Base-by-base conservation (phyloP, 768 basidiomycete species). In the Kwoniella sp. region DNA sequence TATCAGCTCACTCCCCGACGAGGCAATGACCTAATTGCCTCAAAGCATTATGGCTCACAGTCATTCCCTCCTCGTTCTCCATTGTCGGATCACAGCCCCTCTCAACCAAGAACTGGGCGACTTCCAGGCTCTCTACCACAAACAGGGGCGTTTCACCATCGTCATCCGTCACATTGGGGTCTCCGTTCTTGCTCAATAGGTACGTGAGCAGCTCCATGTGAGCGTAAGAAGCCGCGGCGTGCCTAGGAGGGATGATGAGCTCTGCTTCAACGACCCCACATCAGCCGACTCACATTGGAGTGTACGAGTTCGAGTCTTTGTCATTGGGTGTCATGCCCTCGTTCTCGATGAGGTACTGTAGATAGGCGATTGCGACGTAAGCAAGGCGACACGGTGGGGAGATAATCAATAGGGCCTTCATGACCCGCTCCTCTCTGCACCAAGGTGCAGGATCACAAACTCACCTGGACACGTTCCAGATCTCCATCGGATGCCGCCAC, bases 71-170 rank as follows among this genome's bases (percentile, higher is more conserved):
- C 45, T 74, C 69, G 71, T 95, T 93, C 56, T 76, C 78, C 59
- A 78, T 75, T 65, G 81, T 77, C 23, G 84, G 71, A 42, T 76
- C 70, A 5, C 90, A 89, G 15, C 90, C 90, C 56, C 85, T 82
- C 49, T 86, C 79, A 61, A 93, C 77, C 56, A 95, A 82, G 74
- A 79, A 89, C 12, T 78, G 79, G 2, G 91, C 90, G 0, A 86
- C 86, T 53, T 84, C 81, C 34, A 87, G 65, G 69, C 82, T 81
- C 75, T 95, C 91, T 39, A 89, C 89, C 22, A 87, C 87, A 78
- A 87, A 93, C 15, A 95, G 77, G 9, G 91, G 91, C 9, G 90
- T 93, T 71, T 95, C 91, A 8, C 87, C 88, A 67, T 95, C 91
- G 46, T 78, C 79, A 69, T 95, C 91, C 1, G 82, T 80, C 56